These are phyloP conservation scores for Hymenoscyphus occultus DNA, from an alignment of 2,329 filamentous ascomycete genomes.

Conservation along the genomic window DNA sequence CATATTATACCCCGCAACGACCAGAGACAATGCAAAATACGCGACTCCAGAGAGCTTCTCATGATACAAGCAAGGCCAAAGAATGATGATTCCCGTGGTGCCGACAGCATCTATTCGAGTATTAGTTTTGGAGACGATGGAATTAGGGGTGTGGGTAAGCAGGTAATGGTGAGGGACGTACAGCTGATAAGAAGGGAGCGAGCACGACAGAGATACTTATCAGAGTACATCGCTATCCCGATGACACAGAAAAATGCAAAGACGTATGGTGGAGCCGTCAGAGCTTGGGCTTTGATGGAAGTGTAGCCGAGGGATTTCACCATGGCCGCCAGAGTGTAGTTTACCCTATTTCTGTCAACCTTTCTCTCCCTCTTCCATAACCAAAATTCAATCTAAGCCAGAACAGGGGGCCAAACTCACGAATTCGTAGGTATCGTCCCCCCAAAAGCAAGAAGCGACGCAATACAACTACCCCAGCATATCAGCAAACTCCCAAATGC, in stretches of 20 bases:
- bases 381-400: not conserved
- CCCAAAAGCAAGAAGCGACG: slow-evolving; percentile 36
- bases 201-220: slow-evolving; percentile 15
- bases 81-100: slow-evolving; percentile 13
- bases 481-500: not conserved
- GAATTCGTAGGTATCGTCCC: slow-evolving; percentile 36
- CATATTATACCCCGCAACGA: not conserved
- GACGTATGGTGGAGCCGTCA: slow-evolving; percentile 36
- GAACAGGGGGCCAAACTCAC: not conserved
- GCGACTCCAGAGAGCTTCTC: slow-evolving; percentile 56
- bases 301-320: slow-evolving; percentile 35
- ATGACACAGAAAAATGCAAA: slow-evolving; percentile 19
- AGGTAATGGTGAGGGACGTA: not conserved
- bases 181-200: slow-evolving; percentile 16
- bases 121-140: not conserved
- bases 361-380: too few relatives aligned
- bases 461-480: slow-evolving; percentile 29
- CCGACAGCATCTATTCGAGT: slow-evolving; percentile 7
- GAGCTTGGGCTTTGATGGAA: slow-evolving; percentile 35
- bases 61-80: slow-evolving; percentile 15
- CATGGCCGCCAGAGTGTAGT: not conserved
- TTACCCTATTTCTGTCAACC: not conserved
- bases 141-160: not conserved
- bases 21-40: slow-evolving; percentile 60
- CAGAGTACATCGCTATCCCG: slow-evolving; percentile 13